Conservation (phyloP, 1,284 basidiomycete species). For the Sporisorium scitamineum region DNA sequence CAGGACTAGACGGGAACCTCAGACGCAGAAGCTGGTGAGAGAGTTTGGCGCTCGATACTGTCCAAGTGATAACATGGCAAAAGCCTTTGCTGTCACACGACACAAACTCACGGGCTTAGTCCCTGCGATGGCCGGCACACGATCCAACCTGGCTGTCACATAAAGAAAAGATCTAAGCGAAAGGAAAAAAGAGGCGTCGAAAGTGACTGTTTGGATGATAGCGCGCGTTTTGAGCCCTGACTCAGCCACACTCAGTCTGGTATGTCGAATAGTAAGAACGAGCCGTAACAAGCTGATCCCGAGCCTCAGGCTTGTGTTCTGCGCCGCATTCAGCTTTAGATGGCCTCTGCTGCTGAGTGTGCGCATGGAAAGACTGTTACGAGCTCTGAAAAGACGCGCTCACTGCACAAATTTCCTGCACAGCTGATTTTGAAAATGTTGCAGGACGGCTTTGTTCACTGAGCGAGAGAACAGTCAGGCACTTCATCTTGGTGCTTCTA, state of each 20-base stretch:
- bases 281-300: no score
- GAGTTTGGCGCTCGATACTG: background rate
- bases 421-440: no score
- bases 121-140: background rate
- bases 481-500: no score
- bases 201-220: background rate
- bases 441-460: no score
- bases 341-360: background rate
- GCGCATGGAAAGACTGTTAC: background rate
- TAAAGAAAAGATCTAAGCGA: background rate
- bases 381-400: background rate
- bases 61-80: background rate
- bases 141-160: background rate
- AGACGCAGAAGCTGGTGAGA: background rate
- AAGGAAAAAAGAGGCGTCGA: background rate
- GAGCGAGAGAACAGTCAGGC: no score
- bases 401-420: no score
- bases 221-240: background rate
- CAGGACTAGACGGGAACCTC: background rate
- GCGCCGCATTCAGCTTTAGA: no score
- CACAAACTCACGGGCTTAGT: background rate
- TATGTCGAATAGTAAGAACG: no score
- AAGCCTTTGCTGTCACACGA: background rate
- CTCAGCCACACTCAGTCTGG: conserved; percentile 10
- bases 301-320: no score